Conservation (phyloP, 1,284 basidiomycete genomes). For the Inonotus hispidus region DNA sequence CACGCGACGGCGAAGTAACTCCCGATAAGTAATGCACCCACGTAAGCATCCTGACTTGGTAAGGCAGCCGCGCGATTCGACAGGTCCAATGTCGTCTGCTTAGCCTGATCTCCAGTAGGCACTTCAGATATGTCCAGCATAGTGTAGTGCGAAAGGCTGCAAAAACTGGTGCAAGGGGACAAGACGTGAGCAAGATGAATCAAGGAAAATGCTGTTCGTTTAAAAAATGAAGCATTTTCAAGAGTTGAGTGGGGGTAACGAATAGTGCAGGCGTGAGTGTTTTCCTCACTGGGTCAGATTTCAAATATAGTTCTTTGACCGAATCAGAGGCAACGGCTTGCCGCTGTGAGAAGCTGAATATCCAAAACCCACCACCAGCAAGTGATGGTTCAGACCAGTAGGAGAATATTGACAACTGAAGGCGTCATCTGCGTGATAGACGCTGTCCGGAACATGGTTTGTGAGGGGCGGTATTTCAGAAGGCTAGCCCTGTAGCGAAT, state of each 20-base stretch:
- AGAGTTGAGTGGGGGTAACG: too few relatives aligned
- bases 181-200: neutral
- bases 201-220: neutral
- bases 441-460: neutral
- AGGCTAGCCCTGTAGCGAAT: neutral
- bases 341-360: neutral
- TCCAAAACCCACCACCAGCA: neutral
- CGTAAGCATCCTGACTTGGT: neutral
- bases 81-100: neutral
- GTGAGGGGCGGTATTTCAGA: neutral
- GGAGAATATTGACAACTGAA: neutral
- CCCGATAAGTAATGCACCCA: slow-evolving; percentile 9
- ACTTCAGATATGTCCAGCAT: neutral
- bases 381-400: neutral
- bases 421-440: neutral
- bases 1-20: slow-evolving; percentile 11
- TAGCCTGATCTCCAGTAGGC: neutral
- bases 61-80: neutral
- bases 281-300: neutral
- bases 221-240: too few relatives aligned
- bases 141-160: neutral
- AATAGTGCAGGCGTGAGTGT: too few relatives aligned
- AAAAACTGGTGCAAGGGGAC: neutral
- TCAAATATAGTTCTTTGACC: neutral
- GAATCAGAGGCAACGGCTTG: neutral